Conservation (phyloP, 805 yeast genomes). For the Danielozyma ontarioensis region DNA sequence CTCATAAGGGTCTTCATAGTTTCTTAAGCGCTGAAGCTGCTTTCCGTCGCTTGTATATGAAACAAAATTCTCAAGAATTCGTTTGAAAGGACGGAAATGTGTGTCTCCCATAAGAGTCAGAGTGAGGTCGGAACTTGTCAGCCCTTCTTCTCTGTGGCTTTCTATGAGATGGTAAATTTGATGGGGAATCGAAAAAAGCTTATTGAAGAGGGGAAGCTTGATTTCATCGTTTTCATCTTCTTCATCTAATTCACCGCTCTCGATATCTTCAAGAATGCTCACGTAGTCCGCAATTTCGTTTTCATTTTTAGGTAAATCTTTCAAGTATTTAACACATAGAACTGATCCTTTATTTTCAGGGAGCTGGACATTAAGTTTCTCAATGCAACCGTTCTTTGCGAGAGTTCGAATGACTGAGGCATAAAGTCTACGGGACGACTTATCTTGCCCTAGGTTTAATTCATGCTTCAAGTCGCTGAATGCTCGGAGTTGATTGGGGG, state of each 20-base stretch:
- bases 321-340: constrained; percentile 35
- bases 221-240: constrained; percentile 12
- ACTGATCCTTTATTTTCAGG: constrained; percentile 27
- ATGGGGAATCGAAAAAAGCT: constrained; percentile 56
- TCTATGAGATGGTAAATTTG: constrained; percentile 54
- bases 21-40: constrained; percentile 19
- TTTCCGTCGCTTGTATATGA: constrained; percentile 30
- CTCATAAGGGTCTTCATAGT: constrained; percentile 23
- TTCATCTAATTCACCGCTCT: constrained; percentile 18
- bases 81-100: constrained; percentile 47
- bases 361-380: constrained; percentile 46
- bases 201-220: constrained; percentile 38
- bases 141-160: constrained; percentile 43
- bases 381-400: constrained; percentile 40
- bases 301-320: constrained; percentile 44
- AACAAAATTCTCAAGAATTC: constrained; percentile 46
- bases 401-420: constrained; percentile 44
- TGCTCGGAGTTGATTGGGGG: constrained; percentile 58
- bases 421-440: constrained; percentile 40
- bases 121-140: constrained; percentile 53
- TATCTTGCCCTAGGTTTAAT: constrained; percentile 42
- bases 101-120: constrained; percentile 48
- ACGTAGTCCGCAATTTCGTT: constrained; percentile 39
- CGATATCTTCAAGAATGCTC: constrained; percentile 10
- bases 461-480: constrained; percentile 58